Conservation (phyloP, 176 grass and related monocot genomes). For the Avena insularis region DNA sequence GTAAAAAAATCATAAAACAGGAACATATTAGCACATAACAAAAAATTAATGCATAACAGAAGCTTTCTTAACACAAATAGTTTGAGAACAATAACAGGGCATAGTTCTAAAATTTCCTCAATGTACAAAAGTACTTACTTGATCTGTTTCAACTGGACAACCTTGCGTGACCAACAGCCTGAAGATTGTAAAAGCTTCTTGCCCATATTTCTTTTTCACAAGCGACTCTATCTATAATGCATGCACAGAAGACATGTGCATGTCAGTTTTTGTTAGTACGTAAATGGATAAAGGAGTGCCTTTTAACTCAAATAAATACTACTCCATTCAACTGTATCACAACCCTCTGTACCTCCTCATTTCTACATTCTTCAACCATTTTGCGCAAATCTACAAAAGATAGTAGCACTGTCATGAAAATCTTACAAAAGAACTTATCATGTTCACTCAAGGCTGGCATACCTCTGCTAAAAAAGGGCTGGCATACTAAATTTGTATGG, state of each 20-base stretch:
- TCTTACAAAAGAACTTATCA: slow-evolving; percentile 23
- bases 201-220: slow-evolving; percentile 78
- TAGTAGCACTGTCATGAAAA: slow-evolving; percentile 39
- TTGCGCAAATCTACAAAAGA: slow-evolving; percentile 71
- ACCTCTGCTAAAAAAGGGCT: neutral
- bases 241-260: slow-evolving; percentile 40
- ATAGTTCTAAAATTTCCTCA: slow-evolving; percentile 23
- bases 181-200: slow-evolving; percentile 63
- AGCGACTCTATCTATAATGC: slow-evolving; percentile 70
- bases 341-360: slow-evolving; percentile 72
- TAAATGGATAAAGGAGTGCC: slow-evolving; percentile 7
- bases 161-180: slow-evolving; percentile 65
- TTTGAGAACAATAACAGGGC: slow-evolving; percentile 6
- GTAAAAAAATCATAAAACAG: slow-evolving; percentile 31
- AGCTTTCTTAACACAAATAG: slow-evolving; percentile 24
- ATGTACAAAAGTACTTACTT: slow-evolving; percentile 56
- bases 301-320: slow-evolving; percentile 21
- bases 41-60: slow-evolving; percentile 36
- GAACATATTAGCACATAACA: slow-evolving; percentile 25
- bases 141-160: slow-evolving; percentile 67
- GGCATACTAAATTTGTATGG: neutral
- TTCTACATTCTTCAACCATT: slow-evolving; percentile 67
- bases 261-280: neutral
- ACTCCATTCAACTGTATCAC: slow-evolving; percentile 14
- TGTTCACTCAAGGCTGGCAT: slow-evolving; percentile 3